Base-by-base conservation (phyloP, 352 stramenopile genomes). In the Globisporangium iwayamae region DNA sequence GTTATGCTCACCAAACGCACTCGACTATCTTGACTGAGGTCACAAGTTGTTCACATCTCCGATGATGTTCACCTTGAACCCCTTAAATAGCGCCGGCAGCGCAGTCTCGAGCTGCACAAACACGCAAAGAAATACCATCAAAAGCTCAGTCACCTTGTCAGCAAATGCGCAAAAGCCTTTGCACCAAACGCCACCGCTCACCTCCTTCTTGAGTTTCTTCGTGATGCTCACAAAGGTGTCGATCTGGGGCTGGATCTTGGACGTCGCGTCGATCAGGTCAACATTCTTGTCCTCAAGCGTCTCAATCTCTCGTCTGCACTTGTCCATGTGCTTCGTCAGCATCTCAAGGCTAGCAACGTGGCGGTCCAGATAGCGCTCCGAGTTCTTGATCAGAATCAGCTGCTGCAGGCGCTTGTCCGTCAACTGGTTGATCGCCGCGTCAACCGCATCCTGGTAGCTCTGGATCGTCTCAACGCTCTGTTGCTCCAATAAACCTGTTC, bases 11-110 rank as follows among this genome's bases (percentile, higher is more conserved):
- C 47, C 20, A 16, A 30, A 54, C 14, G 30, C 11, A 36, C 47
- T 36, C 47, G 11, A n/a, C 14, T 50, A 1, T 32, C 28, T 51
- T 60, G 5, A 43, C 41, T 43, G 16, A 10, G 5, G 34, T 75
- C 75, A 91, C 41, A 91, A 57, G 52, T 67, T 90, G 76, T 91
- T 93, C 46, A 93, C 72, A 28, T 91, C 85, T 28, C 85, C 85
- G n/a, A 91, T 72, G 61, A 94, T 89, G 69, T 90, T 90, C 30
- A 94, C 80, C 52, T 82, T 84, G 73, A 88, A 84, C 7, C 85
- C 85, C 67, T 89, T 90, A 62, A 92, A 94, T 20, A 94, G 60
- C 20, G 73, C 41, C 3, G 83, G 81, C 54, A 94, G 54, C 11
- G 72, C 73, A 39, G 52, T 66, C 69, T 94, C 83, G 53, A 94